A percentile compares a stretch with the other conserved stretches of the same genome.
These are phyloP conservation scores for Nymphaea colorata DNA, from an alignment of 164 flowering plant genomes.

Conservation along the genomic window DNA sequence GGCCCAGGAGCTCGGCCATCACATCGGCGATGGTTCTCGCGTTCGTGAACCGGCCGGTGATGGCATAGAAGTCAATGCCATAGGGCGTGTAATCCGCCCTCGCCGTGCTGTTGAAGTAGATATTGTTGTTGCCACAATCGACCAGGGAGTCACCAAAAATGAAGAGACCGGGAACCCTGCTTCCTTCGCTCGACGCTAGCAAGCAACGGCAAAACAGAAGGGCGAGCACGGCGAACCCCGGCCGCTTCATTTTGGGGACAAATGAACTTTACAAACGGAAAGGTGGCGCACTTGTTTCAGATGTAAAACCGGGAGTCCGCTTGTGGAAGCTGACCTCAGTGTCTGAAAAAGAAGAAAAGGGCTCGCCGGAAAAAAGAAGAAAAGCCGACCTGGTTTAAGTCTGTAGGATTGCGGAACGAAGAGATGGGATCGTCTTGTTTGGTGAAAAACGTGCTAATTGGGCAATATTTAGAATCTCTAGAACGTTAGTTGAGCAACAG, in stretches of 20 bases:
- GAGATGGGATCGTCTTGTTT: too few relatives aligned
- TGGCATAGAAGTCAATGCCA: background rate
- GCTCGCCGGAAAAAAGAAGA: too few relatives aligned
- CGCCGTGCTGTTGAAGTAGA: background rate
- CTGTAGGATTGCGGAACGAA: too few relatives aligned
- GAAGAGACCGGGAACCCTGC: background rate
- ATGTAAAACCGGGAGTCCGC: too few relatives aligned
- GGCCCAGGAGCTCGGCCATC: conserved; percentile 1
- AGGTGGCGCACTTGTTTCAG: background rate
- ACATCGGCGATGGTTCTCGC: background rate
- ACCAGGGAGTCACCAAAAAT: background rate
- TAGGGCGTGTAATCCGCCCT: background rate
- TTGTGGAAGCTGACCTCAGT: too few relatives aligned
- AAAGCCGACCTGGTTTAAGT: too few relatives aligned
- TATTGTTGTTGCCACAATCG: background rate
- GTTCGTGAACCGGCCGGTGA: background rate
- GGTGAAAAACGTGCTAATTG: too few relatives aligned
- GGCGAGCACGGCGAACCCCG: background rate
- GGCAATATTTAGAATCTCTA: too few relatives aligned
- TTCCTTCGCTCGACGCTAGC: background rate
- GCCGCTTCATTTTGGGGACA: background rate
- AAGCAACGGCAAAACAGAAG: background rate
- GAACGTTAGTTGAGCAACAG: too few relatives aligned
- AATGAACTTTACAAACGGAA: background rate
- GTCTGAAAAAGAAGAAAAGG: too few relatives aligned